Evolutionary conservation across 768 basidiomycete genomes (phyloP), one percentile per base, ranked within the genome.

Genomic region (Mycena indigotica): DNA sequence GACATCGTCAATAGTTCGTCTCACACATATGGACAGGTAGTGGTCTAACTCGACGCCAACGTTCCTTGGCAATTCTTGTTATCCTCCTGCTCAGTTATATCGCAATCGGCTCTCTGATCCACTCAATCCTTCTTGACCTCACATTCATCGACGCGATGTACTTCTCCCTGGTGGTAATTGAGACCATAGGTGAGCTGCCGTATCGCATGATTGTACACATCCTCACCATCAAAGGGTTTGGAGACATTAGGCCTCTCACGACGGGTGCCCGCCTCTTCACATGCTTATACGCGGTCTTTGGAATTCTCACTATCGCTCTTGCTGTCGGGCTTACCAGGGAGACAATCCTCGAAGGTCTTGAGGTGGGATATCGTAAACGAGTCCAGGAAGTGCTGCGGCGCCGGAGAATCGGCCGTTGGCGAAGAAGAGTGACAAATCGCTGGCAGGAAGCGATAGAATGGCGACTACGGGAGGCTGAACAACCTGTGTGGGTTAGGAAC

Each of bases 31-130:
- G n/a, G n/a, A 23, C 51, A 90, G 89, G 87, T 4, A 91, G 89
- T 61, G 93, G 93, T 1, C 72, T 95, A 32, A 94, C 91, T 0
- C 80, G 81, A 23, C 91, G 86, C 66, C 93, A 94, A 64, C 83
- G 91, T 3, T 82, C 85, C 0, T 80, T 94, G n/a, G 83, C 88
- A 28, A 87, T 94, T 56, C 82, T 89, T 30, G 84, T 89, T 55
- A 94, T 95, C 63, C 67, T 86, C 16, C 73, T 95, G 1, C 77
- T 94, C 23, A 76, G 77, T 56, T 93, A 91, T 67, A 77, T 93
- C 57, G 89, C 87, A 0, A 65, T 94, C 10, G 93, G 92, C 4
- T 82, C 87, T 0, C 75, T 91, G 15, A 70, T 84, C 49, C 80
- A 84, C 66, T 74, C 82, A 0, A 69, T 83, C 56, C 71, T 85